These are phyloP conservation scores for Hypoxylon intermedium DNA, from an alignment of 495 filamentous ascomycete genomes.

Conservation along the genomic window DNA sequence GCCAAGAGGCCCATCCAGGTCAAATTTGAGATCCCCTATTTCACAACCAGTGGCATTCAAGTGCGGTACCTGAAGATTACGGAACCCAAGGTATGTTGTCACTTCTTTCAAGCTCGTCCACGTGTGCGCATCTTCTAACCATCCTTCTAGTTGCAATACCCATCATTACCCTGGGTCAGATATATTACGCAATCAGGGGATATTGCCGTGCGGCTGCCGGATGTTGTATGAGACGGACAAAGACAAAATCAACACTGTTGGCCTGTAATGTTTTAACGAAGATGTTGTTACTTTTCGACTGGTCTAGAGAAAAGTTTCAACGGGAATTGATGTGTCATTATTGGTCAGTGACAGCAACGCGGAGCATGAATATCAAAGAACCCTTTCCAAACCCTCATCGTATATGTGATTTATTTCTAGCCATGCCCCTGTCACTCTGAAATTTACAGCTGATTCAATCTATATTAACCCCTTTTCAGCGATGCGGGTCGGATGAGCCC, in stretches of 20 bases:
- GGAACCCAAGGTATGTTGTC: constrained; percentile 86
- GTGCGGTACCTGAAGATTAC: constrained; percentile 99
- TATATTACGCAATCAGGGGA: constrained; percentile 98
- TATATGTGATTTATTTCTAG: constrained; percentile 2
- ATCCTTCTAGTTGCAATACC: constrained; percentile 81
- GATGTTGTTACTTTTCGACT: constrained; percentile 33
- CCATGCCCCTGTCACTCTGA: too few relatives aligned
- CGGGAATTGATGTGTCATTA: constrained; percentile 34
- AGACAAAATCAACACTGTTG: constrained; percentile 8
- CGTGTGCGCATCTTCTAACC: constrained; percentile 28
- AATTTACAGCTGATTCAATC: too few relatives aligned
- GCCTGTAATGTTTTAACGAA: constrained; percentile 29
- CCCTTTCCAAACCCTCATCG: constrained; percentile 6
- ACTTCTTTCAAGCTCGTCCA: constrained; percentile 5
- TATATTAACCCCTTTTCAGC: too few relatives aligned
- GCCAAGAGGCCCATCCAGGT: constrained; percentile 94
- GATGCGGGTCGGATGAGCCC: too few relatives aligned
- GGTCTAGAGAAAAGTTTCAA: constrained; percentile 38
- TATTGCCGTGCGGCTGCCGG: constrained; percentile 90
- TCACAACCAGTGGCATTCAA: constrained; percentile 97
- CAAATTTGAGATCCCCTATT: constrained; percentile 99
- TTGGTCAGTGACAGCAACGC: constrained; percentile 17
- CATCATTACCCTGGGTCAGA: constrained; percentile 96
- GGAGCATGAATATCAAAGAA: constrained; percentile 34
- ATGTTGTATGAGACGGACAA: constrained; percentile 68